Evolutionary conservation across 2,329 filamentous ascomycete species (phyloP), one percentile per base, ranked within the genome.

Genomic region (Colletotrichum plurivorum): DNA sequence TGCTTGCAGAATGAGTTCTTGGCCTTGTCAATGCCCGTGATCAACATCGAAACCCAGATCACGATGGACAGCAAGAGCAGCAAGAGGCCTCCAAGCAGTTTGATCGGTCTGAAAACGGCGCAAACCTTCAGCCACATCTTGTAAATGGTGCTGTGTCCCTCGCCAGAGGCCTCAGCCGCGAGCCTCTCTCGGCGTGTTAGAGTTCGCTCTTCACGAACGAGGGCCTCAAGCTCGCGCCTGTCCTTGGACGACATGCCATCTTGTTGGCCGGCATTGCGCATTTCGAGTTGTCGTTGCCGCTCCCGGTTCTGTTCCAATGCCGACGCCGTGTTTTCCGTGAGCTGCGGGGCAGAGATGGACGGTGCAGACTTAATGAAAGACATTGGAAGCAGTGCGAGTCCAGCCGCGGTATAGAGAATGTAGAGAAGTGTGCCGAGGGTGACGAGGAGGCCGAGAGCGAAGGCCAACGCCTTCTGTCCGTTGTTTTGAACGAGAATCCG

Each of bases 21-120:
- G 43, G 94, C 94, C 84, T 98, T 98, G 87, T 99, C 96, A 76
- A 98, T 94, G 73, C 91, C 93, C 0, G 95, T 98, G 77, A 98
- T 93, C 73, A 98, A 88, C 94, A 99, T 98, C 13, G 94, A 97
- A 9, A 92, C 88, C 88, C 94, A 97, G 73, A 97, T 87, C 49
- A 97, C 73, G 15, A 97, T 80, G 0, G 93, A 87, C 22, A 97
- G 78, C 2, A 94, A 73, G 39, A 98, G 86, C 3, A 98, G 83
- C 0, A 97, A 73, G 56, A 98, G 84, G 15, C 96, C 96, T 2
- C 94, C 92, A 15, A 98, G 80, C 49, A 98, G 89, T 83, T 97
- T 97, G 74, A 99, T 83, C 1, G 96, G 96, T 8, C 95, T 89
- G 80, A 98, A 92, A 45, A 97, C 81, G 16, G 93, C 92, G 76